Percentiles rank a stretch among this genome's conserved stretches.
phyloP scores from a whole-genome alignment of 768 basidiomycete species.

The Suillus sp. region DNA sequence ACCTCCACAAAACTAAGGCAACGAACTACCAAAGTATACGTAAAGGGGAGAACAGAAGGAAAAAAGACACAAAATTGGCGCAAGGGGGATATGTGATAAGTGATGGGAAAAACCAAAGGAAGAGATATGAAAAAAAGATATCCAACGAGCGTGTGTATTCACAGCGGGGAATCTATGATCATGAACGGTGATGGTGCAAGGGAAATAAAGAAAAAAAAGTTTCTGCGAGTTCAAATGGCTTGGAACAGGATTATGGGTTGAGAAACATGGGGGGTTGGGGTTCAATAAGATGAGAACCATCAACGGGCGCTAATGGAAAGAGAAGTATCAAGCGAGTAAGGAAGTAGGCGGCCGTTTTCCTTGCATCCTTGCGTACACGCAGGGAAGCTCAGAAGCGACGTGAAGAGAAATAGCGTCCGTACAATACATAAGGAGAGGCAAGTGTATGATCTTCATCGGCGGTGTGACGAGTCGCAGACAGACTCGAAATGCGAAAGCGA shows the following conservation, averaged over 20 bases:
- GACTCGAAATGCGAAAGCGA: conserved; percentile 23
- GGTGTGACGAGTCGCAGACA: conserved; percentile 24
- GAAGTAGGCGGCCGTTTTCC: conserved; percentile 35
- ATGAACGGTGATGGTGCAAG: conserved; percentile 17
- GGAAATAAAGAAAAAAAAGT: conserved; percentile 9
- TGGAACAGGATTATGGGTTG: conserved; percentile 20
- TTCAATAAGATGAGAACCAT: conserved; percentile 27
- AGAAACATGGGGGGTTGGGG: conserved; percentile 33
- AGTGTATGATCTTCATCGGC: conserved; percentile 35
- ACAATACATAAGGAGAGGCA: conserved; percentile 47
- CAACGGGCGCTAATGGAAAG: conserved; percentile 37
- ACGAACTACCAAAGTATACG: conserved; percentile 24
- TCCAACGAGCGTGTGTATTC: conserved; percentile 21
- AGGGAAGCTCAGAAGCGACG: conserved; percentile 27
- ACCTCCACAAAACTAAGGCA: conserved; percentile 46
- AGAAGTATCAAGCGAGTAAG: conserved; percentile 27
- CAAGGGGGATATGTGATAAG: conserved; percentile 25
- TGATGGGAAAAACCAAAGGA: conserved; percentile 22
- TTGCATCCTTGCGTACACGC: conserved; percentile 18
- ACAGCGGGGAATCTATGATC: conserved; percentile 21
- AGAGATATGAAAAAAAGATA: conserved; percentile 18
- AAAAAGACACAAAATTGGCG: conserved; percentile 37
- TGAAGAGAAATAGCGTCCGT: conserved; percentile 84
- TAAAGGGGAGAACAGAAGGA: conserved; percentile 71
- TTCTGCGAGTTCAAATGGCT: conserved; percentile 24